Evolutionary conservation across 2,329 filamentous ascomycete genomes (phyloP).

Genomic region (Harringtonia aguacate): DNA sequence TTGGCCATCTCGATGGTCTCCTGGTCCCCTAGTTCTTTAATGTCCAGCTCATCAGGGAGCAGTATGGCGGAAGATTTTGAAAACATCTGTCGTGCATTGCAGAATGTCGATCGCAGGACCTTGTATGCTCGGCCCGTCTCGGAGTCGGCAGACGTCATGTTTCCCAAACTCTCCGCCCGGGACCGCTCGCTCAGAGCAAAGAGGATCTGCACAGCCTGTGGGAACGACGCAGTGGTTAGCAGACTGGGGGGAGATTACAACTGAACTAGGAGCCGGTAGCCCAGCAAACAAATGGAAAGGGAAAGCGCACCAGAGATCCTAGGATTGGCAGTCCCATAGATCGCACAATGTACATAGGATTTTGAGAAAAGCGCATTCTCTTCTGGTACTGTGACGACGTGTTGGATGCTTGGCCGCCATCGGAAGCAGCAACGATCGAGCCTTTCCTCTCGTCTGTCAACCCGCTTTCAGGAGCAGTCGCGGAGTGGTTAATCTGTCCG

Average conservation of each 20-base stretch:
- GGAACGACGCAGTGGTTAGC: not conserved
- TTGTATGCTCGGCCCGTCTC: constrained; percentile 24
- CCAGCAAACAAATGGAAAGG: not conserved
- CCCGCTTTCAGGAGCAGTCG: no score
- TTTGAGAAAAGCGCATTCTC: constrained; percentile 23
- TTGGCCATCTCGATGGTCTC: constrained; percentile 36
- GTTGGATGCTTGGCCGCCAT: constrained; percentile 6
- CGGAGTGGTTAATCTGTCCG: no score
- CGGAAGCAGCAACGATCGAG: no score
- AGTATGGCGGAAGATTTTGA: constrained; percentile 20
- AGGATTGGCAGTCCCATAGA: constrained; percentile 24
- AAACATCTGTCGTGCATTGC: constrained; percentile 21
- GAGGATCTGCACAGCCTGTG: constrained; percentile 24
- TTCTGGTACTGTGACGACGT: constrained; percentile 14
- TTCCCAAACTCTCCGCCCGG: constrained; percentile 17
- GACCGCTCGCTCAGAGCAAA: constrained; percentile 23
- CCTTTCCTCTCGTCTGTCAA: no score
- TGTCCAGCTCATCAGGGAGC: constrained; percentile 25
- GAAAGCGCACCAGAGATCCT: constrained; percentile 19
- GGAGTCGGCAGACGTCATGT: constrained; percentile 18
- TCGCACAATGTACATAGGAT: constrained; percentile 21
- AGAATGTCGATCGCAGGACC: constrained; percentile 21
- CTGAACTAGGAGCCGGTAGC: no score
- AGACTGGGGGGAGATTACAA: not conserved
- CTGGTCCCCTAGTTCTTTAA: constrained; percentile 24